Evolutionary conservation across 192 early-diverging fungal species (phyloP), one percentile per base, ranked within the genome.

Genomic region (Spizellomyces sp.): DNA sequence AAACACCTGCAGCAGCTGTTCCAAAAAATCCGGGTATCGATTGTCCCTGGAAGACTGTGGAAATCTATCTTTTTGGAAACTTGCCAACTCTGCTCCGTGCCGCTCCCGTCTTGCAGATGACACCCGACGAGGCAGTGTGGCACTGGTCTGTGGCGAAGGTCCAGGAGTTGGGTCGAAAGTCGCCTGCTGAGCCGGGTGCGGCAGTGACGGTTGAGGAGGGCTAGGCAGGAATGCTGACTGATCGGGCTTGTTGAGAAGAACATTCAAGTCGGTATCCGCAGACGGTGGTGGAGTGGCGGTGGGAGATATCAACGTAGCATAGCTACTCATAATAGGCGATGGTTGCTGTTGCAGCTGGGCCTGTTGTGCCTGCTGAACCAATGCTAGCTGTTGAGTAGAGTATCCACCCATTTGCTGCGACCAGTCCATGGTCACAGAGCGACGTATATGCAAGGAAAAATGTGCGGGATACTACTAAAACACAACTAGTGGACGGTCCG

Each of bases 11-110:
- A 75, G 52, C 22, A 75, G 43, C 60, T 67, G 55, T 27, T 75
- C 73, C 45, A 75, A 60, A 43, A 75, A 75, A 21, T 55, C 73
- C 10, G 73, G 73, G 61, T 75, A 75, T 22, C 73, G 73, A 44
- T 71, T 75, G 46, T 75, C 73, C 36, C 66, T n/a, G 6, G 73
- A 60, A 0, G 66, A 63, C 12, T 58, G 65, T 8, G 73, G 73
- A 43, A 75, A 75, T 19, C 73, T 57, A 19, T 75, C 73, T 27
- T 60, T 45, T 65, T 75, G 73, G 43, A 75, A 75, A 17, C 43
- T 62, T 9, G 65, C 64, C 62, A 75, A 58, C 19, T 66, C 65
- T 10, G 73, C 65, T 4, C 73, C 73, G 48, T 75, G 73, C 17
- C 73, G 17, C 12, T 72, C 70, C 19, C 70, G 70, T 42, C 62